phyloP scores from a whole-genome alignment of 192 early-diverging fungal species.

The Mortierella antarctica region DNA sequence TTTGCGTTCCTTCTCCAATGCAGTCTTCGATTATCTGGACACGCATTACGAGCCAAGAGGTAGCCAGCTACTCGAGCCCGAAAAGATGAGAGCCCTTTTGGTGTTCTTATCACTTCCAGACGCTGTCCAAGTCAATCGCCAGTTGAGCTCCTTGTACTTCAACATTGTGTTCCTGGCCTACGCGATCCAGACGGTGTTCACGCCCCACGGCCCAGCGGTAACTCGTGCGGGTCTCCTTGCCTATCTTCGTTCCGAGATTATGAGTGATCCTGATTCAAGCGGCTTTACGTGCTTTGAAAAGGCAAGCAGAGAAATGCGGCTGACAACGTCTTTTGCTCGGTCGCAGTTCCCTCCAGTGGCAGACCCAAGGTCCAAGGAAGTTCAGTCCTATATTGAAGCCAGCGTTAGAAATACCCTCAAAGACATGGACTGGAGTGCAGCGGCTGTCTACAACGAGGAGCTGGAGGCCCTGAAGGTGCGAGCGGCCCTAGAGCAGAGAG shows the following conservation, averaged over 20 bases:
- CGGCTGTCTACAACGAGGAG: slow-evolving; percentile 8
- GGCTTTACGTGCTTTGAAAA: slow-evolving; percentile 16
- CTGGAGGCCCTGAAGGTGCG: slow-evolving; percentile 10
- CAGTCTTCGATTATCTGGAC: slow-evolving; percentile 28
- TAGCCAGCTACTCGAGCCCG: slow-evolving; percentile 26
- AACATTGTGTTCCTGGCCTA: slow-evolving; percentile 12
- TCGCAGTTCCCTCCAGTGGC: slow-evolving; percentile 26
- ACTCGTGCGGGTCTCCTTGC: slow-evolving; percentile 25
- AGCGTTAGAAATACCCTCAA: slow-evolving; percentile 2
- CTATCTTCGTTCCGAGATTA: slow-evolving; percentile 33
- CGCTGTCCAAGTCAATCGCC: background rate
- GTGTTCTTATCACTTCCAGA: slow-evolving; percentile 1
- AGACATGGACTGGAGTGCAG: slow-evolving; percentile 17
- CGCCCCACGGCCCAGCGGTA: slow-evolving; percentile 20
- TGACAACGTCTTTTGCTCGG: slow-evolving; percentile 23
- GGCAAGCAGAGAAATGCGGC: slow-evolving; percentile 16
- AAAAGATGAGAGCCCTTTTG: slow-evolving; percentile 31
- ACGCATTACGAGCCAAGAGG: slow-evolving; percentile 27
- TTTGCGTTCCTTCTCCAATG: slow-evolving; percentile 26
- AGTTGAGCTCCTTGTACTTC: slow-evolving; percentile 6
- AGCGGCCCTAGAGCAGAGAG: slow-evolving; percentile 6
- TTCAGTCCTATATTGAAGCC: slow-evolving; percentile 12
- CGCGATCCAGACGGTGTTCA: slow-evolving; percentile 31
- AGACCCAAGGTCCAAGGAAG: slow-evolving; percentile 20
- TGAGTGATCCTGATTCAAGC: slow-evolving; percentile 21